Conservation (phyloP, 345 rosid species). For the Ailanthus altissimus region DNA sequence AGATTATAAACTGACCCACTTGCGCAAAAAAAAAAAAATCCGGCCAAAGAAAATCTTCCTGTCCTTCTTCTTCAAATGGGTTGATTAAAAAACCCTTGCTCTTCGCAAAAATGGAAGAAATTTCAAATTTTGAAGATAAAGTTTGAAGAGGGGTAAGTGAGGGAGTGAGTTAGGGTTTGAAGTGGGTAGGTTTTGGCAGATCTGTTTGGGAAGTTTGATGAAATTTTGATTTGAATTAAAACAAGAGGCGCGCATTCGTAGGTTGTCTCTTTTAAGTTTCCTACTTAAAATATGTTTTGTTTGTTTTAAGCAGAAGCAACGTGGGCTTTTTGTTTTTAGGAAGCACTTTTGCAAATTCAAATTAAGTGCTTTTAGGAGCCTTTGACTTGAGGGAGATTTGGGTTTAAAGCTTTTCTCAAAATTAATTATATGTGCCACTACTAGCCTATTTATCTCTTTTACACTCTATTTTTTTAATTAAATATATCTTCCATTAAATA, state of each 20-base stretch:
- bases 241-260: slow-evolving; percentile 10
- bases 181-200: slow-evolving; percentile 7
- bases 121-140: background rate
- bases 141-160: background rate
- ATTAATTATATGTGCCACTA: no score
- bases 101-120: background rate
- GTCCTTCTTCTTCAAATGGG: background rate
- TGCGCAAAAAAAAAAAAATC: background rate
- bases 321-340: background rate
- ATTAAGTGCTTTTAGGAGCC: background rate
- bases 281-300: background rate
- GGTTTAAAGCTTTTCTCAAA: background rate
- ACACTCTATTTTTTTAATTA: no score
- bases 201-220: background rate
- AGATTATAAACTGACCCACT: slow-evolving; percentile 18
- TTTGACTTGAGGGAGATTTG: background rate
- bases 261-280: background rate
- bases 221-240: slow-evolving; percentile 10
- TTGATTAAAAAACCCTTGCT: background rate
- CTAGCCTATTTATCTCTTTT: no score
- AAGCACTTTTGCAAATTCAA: background rate
- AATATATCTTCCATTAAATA: no score
- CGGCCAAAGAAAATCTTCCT: slow-evolving; percentile 1
- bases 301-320: background rate
- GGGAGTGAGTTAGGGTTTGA: slow-evolving; percentile 11